Evolutionary conservation across 164 flowering plant genomes (phyloP), one percentile per base, ranked within the genome.

Genomic region (Aristolochia contorta): DNA sequence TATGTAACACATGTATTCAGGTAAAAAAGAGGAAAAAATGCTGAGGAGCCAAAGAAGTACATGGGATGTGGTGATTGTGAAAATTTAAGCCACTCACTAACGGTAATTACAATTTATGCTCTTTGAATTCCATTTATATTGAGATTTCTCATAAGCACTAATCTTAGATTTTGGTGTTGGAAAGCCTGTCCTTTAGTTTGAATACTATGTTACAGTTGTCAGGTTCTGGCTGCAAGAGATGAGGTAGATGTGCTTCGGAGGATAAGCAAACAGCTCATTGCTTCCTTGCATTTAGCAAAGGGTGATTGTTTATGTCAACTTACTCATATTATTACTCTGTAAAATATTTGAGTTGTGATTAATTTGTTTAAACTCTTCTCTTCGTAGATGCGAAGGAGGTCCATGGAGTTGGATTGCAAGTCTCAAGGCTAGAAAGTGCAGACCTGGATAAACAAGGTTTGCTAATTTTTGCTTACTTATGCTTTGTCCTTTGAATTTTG

Each of bases 21-120:
- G 73, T 93, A 30, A 93, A 90, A 62, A 93, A 86, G 78, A 82
- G 86, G 64, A 86, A 73, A 76, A 69, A 85, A 83, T 77, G 96
- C 97, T 12, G 77, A 52, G 57, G 96, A 88, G 74, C 99, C 99
- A 65, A 59, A 67, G 61, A 90, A 93, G 75, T 93, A 77, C 65
- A 82, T 93, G 95, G 99, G 97, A 53, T 76, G 80, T 77, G 99
- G 99, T 25, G 93, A 79, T 45, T 93, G 97, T 77, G 96, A 93
- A 69, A 93, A 93, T 63, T 71, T 90, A 47, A 93, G 99, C 72
- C 99, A 86, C 66, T 78, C 95, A 32, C 57, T 79, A 14, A 88
- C 95, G 83, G 97, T 92, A 80, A 50, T 54, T 37, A 32, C 45
- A 43, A 49, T 14, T 56, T 21, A 37, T 47, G 15, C 4, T 24